Conservation (phyloP, 2,329 filamentous ascomycete species). For the Elsinoe batatas region DNA sequence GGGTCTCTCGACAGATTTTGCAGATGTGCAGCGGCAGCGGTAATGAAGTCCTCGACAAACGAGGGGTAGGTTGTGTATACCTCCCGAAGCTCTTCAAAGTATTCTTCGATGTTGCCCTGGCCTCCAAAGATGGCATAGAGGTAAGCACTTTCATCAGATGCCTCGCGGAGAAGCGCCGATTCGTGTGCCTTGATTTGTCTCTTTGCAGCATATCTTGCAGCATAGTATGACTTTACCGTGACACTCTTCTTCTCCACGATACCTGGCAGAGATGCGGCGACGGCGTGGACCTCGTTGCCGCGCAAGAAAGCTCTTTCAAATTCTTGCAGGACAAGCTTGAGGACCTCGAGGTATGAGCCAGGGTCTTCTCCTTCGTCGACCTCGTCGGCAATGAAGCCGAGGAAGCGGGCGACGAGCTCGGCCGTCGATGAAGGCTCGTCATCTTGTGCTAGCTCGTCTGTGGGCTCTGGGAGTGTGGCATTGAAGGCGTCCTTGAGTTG, state of each 20-base stretch:
- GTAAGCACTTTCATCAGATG: constrained; percentile 69
- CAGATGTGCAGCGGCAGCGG: constrained; percentile 73
- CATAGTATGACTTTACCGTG: constrained; percentile 85
- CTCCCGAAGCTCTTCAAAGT: constrained; percentile 93
- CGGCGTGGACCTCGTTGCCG: constrained; percentile 90
- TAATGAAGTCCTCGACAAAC: constrained; percentile 79
- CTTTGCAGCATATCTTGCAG: constrained; percentile 72
- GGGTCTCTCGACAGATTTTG: constrained; percentile 74
- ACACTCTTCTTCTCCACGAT: constrained; percentile 88
- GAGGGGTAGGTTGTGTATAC: constrained; percentile 84
- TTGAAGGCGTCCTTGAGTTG: constrained; percentile 88
- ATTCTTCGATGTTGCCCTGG: constrained; percentile 98
- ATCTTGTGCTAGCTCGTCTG: constrained; percentile 94
- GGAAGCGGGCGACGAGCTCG: constrained; percentile 86
- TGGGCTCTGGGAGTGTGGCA: constrained; percentile 74
- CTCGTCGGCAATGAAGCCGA: constrained; percentile 80
- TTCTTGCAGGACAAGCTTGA: constrained; percentile 87
- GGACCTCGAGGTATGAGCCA: constrained; percentile 81
- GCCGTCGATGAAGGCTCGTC: constrained; percentile 95
- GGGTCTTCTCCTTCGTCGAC: constrained; percentile 90
- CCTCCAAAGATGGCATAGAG: constrained; percentile 94
- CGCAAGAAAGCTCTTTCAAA: constrained; percentile 92
- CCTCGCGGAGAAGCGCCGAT: constrained; percentile 83
- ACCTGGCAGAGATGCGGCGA: constrained; percentile 76
- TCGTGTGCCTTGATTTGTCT: constrained; percentile 84